Percentiles rank a stretch among this genome's conserved stretches.
These are phyloP conservation scores for Hansenula lynferdii DNA, from an alignment of 1,139 yeast genomes.

Conservation along the genomic window DNA sequence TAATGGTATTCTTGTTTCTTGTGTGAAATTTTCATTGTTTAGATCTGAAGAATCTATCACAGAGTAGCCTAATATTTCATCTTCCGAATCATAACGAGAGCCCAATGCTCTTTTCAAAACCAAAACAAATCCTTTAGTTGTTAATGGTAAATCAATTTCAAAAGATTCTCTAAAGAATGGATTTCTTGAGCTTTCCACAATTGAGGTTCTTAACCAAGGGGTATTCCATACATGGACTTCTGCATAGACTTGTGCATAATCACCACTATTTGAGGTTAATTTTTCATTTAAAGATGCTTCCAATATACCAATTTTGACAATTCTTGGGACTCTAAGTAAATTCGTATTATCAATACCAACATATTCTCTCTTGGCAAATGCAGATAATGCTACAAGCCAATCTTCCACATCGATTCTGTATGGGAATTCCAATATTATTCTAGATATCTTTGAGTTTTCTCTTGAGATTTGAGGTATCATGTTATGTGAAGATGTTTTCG, in stretches of 20 bases:
- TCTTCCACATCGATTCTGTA: conserved; percentile 72
- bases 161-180: conserved; percentile 77
- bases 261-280: conserved; percentile 6
- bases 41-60: conserved; percentile 52
- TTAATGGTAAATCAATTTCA: conserved; percentile 49
- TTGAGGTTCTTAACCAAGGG: conserved; percentile 67
- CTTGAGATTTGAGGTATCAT: conserved; percentile 9
- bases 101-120: conserved; percentile 37
- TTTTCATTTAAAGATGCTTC: conserved; percentile 31
- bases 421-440: conserved; percentile 59
- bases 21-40: conserved; percentile 23
- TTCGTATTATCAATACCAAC: conserved; percentile 31
- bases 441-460: conserved; percentile 13
- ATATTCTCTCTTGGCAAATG: conserved; percentile 61
- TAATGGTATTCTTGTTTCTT: conserved; percentile 29
- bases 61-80: conserved; percentile 46
- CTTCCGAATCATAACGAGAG: conserved; percentile 18
- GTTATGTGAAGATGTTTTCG: conserved; percentile 9
- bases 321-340: conserved; percentile 50
- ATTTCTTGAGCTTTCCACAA: conserved; percentile 40
- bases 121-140: conserved; percentile 49
- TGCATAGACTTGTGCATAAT: conserved; percentile 43
- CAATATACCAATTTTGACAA: conserved; percentile 51
- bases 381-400: conserved; percentile 73
- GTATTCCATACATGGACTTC: conserved; percentile 64